Evolutionary conservation across 2,329 filamentous ascomycete species (phyloP).

Genomic region (Alternaria postmessia): DNA sequence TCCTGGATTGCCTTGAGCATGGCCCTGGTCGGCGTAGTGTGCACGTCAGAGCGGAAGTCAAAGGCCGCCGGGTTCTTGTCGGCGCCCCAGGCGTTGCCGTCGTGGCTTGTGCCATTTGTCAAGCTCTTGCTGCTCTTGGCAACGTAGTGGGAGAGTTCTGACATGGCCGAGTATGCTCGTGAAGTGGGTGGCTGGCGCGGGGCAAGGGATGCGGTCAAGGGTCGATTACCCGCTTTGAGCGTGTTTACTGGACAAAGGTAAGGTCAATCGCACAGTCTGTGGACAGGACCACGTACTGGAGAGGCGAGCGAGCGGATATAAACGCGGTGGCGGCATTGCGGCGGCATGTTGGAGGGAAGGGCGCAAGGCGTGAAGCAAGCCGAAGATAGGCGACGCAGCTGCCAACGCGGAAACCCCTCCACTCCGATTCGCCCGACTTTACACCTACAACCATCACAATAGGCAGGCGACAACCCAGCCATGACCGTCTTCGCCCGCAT

Average conservation of each 20-base stretch:
- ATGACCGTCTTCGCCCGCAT: not conserved
- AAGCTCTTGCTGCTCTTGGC: slow-evolving; percentile 37
- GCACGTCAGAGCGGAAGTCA: slow-evolving; percentile 60
- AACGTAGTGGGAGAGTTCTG: slow-evolving; percentile 41
- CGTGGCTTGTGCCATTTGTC: slow-evolving; percentile 21
- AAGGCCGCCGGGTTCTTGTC: slow-evolving; percentile 63
- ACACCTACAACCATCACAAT: not conserved
- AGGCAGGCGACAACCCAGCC: not conserved
- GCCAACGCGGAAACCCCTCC: slow-evolving; percentile 4
- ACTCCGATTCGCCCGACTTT: slow-evolving; percentile 15
- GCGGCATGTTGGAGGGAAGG: slow-evolving; percentile 3
- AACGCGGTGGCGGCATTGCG: slow-evolving; percentile 38
- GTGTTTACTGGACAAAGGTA: slow-evolving; percentile 31
- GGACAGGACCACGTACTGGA: slow-evolving; percentile 43
- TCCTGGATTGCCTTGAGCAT: slow-evolving; percentile 83
- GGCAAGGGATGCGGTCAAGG: slow-evolving; percentile 14
- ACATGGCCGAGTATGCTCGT: slow-evolving; percentile 35
- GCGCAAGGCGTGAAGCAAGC: slow-evolving; percentile 21
- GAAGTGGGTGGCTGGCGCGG: slow-evolving; percentile 27
- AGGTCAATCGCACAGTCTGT: slow-evolving; percentile 38
- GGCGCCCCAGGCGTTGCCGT: slow-evolving; percentile 48
- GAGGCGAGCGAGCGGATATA: slow-evolving; percentile 26
- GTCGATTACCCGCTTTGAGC: slow-evolving; percentile 14
- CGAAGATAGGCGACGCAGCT: slow-evolving; percentile 21
- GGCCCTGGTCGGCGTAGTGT: slow-evolving; percentile 57